Conservation (phyloP, 495 filamentous ascomycete genomes). For the Penicillium roqueforti region DNA sequence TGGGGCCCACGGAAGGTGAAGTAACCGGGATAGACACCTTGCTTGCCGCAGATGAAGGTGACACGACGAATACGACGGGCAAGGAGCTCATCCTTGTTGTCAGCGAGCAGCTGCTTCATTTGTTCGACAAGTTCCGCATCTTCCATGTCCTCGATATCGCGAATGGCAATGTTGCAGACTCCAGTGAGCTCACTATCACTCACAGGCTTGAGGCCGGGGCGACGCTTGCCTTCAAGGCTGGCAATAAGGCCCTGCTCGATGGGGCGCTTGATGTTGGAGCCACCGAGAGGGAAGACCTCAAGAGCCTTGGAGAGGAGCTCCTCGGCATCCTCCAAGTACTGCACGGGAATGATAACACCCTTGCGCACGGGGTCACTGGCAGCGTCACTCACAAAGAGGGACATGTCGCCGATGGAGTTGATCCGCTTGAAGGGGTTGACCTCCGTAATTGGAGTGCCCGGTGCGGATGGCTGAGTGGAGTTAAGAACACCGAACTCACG, state of each 20-base stretch:
- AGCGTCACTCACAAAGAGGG: slow-evolving; percentile 58
- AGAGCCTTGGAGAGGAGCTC: slow-evolving; percentile 77
- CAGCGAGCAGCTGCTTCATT: slow-evolving; percentile 69
- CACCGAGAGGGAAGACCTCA: slow-evolving; percentile 65
- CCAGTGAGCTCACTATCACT: slow-evolving; percentile 75
- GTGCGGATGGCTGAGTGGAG: slow-evolving; percentile 74
- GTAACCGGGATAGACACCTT: slow-evolving; percentile 94
- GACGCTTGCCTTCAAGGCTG: slow-evolving; percentile 69
- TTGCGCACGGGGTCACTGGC: slow-evolving; percentile 75
- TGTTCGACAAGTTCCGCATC: slow-evolving; percentile 75
- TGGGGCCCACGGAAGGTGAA: slow-evolving; percentile 93
- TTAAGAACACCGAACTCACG: slow-evolving; percentile 79
- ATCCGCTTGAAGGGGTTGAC: slow-evolving; percentile 69
- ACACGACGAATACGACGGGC: slow-evolving; percentile 78
- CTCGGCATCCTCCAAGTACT: slow-evolving; percentile 89
- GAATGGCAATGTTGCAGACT: slow-evolving; percentile 87
- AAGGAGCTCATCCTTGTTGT: slow-evolving; percentile 78
- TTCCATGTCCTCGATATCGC: slow-evolving; percentile 81
- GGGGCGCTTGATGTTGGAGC: slow-evolving; percentile 38
- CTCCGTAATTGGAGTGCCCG: slow-evolving; percentile 70
- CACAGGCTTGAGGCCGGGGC: slow-evolving; percentile 49
- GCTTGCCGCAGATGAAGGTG: slow-evolving; percentile 93
- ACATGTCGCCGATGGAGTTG: slow-evolving; percentile 94
- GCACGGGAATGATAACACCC: slow-evolving; percentile 90
- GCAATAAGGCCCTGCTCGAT: slow-evolving; percentile 56